Evolutionary conservation across 2,329 filamentous ascomycete genomes (phyloP).

Genomic region (Fusarium sp.): DNA sequence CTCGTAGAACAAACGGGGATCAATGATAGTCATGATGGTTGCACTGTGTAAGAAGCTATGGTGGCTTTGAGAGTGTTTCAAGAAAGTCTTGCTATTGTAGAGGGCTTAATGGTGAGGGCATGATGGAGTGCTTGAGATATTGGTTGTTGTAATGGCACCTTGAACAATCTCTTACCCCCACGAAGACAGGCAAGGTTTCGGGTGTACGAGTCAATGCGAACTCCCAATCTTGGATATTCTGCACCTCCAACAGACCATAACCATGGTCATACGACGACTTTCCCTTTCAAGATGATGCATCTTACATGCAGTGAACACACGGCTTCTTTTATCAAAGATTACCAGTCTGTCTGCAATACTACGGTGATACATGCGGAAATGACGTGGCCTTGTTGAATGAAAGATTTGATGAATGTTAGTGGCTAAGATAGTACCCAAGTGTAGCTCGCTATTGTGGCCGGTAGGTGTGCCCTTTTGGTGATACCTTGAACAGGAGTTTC

Average conservation of each 20-base stretch:
- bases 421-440: not conserved
- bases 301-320: not conserved
- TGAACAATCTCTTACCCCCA: not conserved
- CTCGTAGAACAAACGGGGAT: conserved; percentile 1
- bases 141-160: not conserved
- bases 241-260: too few species aligned
- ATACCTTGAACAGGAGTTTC: not conserved
- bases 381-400: not conserved
- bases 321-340: too few species aligned
- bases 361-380: not conserved
- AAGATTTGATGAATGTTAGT: not conserved
- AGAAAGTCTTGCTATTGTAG: not conserved
- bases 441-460: not conserved
- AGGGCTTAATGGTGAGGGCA: not conserved
- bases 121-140: not conserved
- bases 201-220: not conserved
- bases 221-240: not conserved
- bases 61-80: not conserved
- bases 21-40: not conserved
- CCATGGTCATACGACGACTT: not conserved
- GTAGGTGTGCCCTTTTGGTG: too few species aligned
- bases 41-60: not conserved
- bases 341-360: not conserved
- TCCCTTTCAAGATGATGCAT: not conserved
- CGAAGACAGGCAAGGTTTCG: not conserved